These are phyloP conservation scores for Nannochloropsis salina DNA, from an alignment of 108 stramenopile genomes.

Conservation along the genomic window DNA sequence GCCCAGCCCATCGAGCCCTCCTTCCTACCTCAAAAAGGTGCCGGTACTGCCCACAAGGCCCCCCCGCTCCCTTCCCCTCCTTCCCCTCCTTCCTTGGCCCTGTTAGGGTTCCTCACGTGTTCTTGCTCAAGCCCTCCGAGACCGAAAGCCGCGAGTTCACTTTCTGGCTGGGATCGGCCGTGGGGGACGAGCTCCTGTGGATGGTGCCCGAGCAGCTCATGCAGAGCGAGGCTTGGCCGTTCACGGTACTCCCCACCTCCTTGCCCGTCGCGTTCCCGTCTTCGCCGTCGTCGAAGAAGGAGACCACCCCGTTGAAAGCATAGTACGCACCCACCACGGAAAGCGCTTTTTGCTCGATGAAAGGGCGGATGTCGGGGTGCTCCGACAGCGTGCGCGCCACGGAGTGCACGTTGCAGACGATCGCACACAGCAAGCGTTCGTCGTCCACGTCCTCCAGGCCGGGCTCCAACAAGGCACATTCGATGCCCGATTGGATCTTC, in stretches of 20 bases:
- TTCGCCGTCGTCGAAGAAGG: background rate
- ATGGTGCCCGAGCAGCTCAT: background rate
- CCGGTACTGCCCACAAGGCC: background rate
- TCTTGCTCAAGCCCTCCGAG: background rate
- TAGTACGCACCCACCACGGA: background rate
- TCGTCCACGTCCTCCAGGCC: background rate
- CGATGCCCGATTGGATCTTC: background rate
- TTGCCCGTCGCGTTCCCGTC: background rate
- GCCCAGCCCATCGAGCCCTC: too few relatives aligned
- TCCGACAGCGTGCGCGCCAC: conserved; percentile 1
- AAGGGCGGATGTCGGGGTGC: background rate
- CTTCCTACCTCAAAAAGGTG: too few relatives aligned
- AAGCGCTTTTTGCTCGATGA: background rate
- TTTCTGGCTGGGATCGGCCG: background rate
- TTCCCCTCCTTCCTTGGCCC: background rate
- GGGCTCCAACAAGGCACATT: background rate
- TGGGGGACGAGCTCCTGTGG: background rate
- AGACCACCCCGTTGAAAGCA: background rate
- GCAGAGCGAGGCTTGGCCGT: background rate
- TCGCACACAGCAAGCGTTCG: background rate
- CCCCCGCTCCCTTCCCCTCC: background rate
- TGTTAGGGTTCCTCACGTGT: background rate
- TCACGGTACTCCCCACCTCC: background rate
- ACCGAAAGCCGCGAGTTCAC: too few relatives aligned
- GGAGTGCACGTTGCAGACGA: background rate